Conservation (phyloP, 345 rosid species). For the Turritis glabra region DNA sequence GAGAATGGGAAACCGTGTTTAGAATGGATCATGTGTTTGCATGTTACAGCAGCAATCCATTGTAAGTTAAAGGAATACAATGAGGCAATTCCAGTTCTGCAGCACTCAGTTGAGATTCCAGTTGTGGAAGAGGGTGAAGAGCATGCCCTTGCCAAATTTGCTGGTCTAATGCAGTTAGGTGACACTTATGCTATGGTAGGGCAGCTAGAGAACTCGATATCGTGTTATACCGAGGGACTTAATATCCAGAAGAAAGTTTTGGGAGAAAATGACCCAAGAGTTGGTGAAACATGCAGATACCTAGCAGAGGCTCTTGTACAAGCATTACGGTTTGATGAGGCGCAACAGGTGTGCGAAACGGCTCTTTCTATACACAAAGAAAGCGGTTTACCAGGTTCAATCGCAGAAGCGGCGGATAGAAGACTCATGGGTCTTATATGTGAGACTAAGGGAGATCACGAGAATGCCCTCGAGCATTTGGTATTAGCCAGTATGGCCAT, state of each 20-base stretch:
- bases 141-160: slow-evolving; percentile 85
- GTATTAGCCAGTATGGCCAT: slow-evolving; percentile 93
- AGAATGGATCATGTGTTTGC: slow-evolving; percentile 83
- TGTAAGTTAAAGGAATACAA: slow-evolving; percentile 71
- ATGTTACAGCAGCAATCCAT: slow-evolving; percentile 79
- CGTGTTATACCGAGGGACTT: slow-evolving; percentile 71
- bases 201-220: slow-evolving; percentile 72
- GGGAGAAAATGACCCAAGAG: slow-evolving; percentile 75
- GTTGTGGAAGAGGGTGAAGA: slow-evolving; percentile 65
- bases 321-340: slow-evolving; percentile 79
- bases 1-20: slow-evolving; percentile 60
- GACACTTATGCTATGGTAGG: slow-evolving; percentile 90
- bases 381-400: slow-evolving; percentile 60
- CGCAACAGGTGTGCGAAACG: slow-evolving; percentile 64
- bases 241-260: slow-evolving; percentile 70
- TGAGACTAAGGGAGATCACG: slow-evolving; percentile 83
- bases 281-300: slow-evolving; percentile 85
- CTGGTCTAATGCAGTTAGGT: slow-evolving; percentile 94
- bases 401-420: slow-evolving; percentile 87
- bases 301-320: slow-evolving; percentile 89
- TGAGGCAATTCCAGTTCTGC: slow-evolving; percentile 80
- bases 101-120: slow-evolving; percentile 75
- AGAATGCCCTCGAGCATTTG: slow-evolving; percentile 85
- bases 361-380: slow-evolving; percentile 74
- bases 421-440: slow-evolving; percentile 94